Evolutionary conservation across 352 stramenopile species (phyloP).

Genomic region (Phytophthora ohioensis): DNA sequence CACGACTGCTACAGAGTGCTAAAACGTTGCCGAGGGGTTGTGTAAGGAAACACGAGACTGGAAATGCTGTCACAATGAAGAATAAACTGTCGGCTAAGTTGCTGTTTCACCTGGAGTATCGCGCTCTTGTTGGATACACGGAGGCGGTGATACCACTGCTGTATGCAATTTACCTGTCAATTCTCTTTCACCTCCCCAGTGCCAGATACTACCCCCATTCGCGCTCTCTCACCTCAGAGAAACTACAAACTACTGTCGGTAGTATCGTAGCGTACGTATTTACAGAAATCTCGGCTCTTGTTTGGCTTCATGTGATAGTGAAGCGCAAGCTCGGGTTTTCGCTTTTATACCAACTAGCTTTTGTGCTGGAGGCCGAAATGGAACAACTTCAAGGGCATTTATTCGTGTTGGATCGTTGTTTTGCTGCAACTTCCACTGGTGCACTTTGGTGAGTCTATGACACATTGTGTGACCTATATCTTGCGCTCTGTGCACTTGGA

Average conservation of each 20-base stretch:
- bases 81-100: slow-evolving; percentile 2
- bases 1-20: slow-evolving; percentile 2
- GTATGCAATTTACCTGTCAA: slow-evolving; percentile 16
- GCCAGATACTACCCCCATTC: slow-evolving; percentile 28
- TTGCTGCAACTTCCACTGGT: slow-evolving; percentile 17
- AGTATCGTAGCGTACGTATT: slow-evolving; percentile 12
- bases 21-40: no score
- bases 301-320: slow-evolving; percentile 24
- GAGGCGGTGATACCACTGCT: slow-evolving; percentile 21
- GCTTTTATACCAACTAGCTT: slow-evolving; percentile 19
- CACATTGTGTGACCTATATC: neutral
- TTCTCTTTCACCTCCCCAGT: slow-evolving; percentile 14
- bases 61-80: slow-evolving; percentile 7
- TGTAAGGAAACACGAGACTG: neutral
- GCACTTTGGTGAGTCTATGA: slow-evolving; percentile 22
- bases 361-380: slow-evolving; percentile 19
- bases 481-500: no score
- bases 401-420: slow-evolving; percentile 20
- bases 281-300: slow-evolving; percentile 13
- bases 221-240: neutral
- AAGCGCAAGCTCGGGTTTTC: slow-evolving; percentile 30
- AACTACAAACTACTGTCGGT: slow-evolving; percentile 13
- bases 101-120: slow-evolving; percentile 33
- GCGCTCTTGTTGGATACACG: slow-evolving; percentile 14
- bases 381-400: slow-evolving; percentile 20